Base-by-base conservation (phyloP, 2,329 filamentous ascomycete genomes). In the Balansia obtecta region DNA sequence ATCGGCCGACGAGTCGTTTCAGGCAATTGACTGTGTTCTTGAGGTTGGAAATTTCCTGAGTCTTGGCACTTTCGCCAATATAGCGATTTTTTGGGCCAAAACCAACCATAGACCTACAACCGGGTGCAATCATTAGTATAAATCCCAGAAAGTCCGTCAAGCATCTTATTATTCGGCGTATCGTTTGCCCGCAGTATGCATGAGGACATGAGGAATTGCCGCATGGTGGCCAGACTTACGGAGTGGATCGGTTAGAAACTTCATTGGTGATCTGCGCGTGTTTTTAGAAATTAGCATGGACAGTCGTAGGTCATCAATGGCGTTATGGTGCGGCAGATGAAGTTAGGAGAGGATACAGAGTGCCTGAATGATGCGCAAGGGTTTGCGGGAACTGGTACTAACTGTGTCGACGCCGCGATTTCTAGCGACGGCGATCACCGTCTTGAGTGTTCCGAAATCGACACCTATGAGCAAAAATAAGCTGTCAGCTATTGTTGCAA, bases 331-430 rank as follows among this genome's bases (percentile, higher is more conserved):
- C 8, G 27, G 27, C 27, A 41, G 27, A 41, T n/a, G 7, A 48
- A 33, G 11, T 13, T 34, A 41, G 34, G 39, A 27, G 20, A 13
- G 18, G 16, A 22, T 16, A 37, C 40, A 41, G n/a, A 27, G 16
- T 27, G 38, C 15, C n/a, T 34, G 38, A 44, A 34, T 50, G 9
- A 27, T 13, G 10, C 9, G 30, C 22, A 15, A 22, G 18, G 33
- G 39, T 20, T 46, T 27, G 18, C 12, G 46, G 47, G 45, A 37
- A 52, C 41, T 34, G 41, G 4, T 66, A 93, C 89, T 67, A 80
- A 95, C 89, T 69, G 98, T 93, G 77, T 98, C 93, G 70, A 98
- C 93, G 74, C 93, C 93, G 69, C 94, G 90, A 73, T 97, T 97
- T 70, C 93, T 83, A 67, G 93, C 93, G 71, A 97, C 91, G 68